Evolutionary conservation across 345 rosid genomes (phyloP).

Genomic region (Ceriops decandra): DNA sequence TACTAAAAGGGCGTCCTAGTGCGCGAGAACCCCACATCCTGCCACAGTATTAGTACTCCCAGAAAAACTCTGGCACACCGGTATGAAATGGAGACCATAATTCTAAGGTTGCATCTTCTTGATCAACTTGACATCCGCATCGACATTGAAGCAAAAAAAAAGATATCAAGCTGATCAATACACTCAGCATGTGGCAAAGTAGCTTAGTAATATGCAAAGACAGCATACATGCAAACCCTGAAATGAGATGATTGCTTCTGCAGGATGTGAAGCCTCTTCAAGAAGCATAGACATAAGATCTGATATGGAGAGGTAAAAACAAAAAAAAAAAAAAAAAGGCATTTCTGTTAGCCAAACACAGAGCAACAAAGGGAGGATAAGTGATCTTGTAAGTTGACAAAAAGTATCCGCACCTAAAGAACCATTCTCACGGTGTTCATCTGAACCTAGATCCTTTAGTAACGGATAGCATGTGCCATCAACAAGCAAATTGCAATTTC

Average conservation of each 20-base stretch:
- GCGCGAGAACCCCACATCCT: too few relatives aligned
- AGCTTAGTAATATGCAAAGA: too few relatives aligned
- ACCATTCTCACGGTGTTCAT: slow-evolving; percentile 33
- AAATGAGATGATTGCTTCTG: slow-evolving; percentile 37
- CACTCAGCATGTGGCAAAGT: not conserved
- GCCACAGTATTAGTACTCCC: too few relatives aligned
- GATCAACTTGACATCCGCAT: too few relatives aligned
- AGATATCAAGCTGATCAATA: not conserved
- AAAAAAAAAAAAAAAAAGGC: not conserved
- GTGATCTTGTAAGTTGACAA: slow-evolving; percentile 1
- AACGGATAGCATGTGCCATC: slow-evolving; percentile 36
- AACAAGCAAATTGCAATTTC: slow-evolving; percentile 28
- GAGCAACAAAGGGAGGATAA: not conserved
- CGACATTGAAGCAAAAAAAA: not conserved
- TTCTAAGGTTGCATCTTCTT: too few relatives aligned
- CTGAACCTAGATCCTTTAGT: slow-evolving; percentile 32
- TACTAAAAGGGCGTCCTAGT: too few relatives aligned
- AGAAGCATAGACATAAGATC: slow-evolving; percentile 57
- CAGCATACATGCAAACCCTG: slow-evolving; percentile 41
- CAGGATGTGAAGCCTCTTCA: slow-evolving; percentile 46
- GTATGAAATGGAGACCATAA: too few relatives aligned
- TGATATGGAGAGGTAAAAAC: slow-evolving; percentile 21
- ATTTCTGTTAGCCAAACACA: slow-evolving; percentile 8
- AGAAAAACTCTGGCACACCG: too few relatives aligned
- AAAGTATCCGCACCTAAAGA: slow-evolving; percentile 33